A percentile compares a stretch with the other conserved stretches of the same genome.
phyloP scores from a whole-genome alignment of 1,284 basidiomycete species.

The Peniophora sp. region DNA sequence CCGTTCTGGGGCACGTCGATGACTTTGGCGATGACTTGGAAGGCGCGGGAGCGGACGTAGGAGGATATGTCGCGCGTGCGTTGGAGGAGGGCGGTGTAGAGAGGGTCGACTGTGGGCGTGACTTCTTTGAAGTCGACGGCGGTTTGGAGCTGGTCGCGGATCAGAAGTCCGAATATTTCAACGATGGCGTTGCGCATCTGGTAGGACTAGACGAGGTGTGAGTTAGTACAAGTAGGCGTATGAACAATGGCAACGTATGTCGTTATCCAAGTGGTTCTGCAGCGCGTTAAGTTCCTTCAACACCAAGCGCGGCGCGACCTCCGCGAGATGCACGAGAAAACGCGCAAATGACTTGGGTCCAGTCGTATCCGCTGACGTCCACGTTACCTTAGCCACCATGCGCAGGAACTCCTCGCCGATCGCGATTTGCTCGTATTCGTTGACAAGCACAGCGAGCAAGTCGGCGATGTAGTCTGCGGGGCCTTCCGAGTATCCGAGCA shows the following conservation, averaged over 20 bases:
- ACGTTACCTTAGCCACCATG: constrained; percentile 75
- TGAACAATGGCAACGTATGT: constrained; percentile 66
- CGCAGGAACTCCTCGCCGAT: constrained; percentile 87
- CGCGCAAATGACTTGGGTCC: constrained; percentile 80
- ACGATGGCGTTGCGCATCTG: constrained; percentile 93
- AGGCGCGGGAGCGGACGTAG: constrained; percentile 87
- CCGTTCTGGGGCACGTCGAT: constrained; percentile 51
- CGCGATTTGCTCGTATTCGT: constrained; percentile 86
- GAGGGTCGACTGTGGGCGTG: constrained; percentile 41
- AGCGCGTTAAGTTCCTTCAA: constrained; percentile 88
- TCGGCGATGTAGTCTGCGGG: constrained; percentile 93
- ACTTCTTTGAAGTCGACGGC: constrained; percentile 69
- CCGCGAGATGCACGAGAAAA: constrained; percentile 80
- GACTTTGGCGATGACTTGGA: constrained; percentile 68
- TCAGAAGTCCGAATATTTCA: constrained; percentile 78
- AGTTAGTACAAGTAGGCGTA: constrained; percentile 3
- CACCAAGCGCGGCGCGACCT: constrained; percentile 79
- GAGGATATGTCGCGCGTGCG: constrained; percentile 85
- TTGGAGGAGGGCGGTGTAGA: constrained; percentile 82
- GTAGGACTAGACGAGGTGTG: constrained; percentile 55
- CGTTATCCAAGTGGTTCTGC: constrained; percentile 84
- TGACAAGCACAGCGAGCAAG: constrained; percentile 71
- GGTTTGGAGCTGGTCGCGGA: constrained; percentile 58
- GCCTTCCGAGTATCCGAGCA: constrained; percentile 91
- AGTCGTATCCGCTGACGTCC: constrained; percentile 81